Conservation (phyloP, 2,329 filamentous ascomycete species). For the Hymenoscyphus fructigenus region DNA sequence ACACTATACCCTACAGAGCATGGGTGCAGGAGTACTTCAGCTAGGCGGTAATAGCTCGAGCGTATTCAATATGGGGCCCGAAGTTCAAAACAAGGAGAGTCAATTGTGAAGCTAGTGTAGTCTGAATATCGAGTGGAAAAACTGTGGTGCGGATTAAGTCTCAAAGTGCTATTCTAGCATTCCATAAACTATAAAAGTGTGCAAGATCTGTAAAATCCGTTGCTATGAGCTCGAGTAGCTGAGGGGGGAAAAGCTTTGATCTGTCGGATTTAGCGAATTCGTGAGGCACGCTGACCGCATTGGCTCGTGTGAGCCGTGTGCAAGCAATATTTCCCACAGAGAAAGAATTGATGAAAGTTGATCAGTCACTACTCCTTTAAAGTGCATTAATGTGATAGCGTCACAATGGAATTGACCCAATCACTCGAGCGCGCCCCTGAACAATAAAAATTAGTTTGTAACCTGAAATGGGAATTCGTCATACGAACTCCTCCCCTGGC, state of each 20-base stretch:
- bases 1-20: neutral
- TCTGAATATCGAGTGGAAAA: too few relatives aligned
- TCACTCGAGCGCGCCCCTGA: neutral
- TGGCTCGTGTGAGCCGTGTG: too few relatives aligned
- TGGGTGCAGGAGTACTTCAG: neutral
- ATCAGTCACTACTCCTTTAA: too few relatives aligned
- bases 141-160: too few relatives aligned
- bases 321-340: too few relatives aligned
- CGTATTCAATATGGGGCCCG: neutral
- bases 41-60: neutral
- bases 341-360: too few relatives aligned
- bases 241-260: neutral
- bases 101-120: too few relatives aligned
- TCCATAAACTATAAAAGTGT: too few relatives aligned
- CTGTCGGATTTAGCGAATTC: neutral
- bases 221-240: too few relatives aligned
- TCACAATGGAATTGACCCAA: neutral
- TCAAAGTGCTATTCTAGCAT: too few relatives aligned
- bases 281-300: neutral
- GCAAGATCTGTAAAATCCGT: too few relatives aligned
- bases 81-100: neutral
- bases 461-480: neutral
- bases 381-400: neutral
- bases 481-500: too few relatives aligned
- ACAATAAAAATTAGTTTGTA: neutral